Evolutionary conservation across 306 rosid genomes (phyloP).

Genomic region (Clitoria ternatea): DNA sequence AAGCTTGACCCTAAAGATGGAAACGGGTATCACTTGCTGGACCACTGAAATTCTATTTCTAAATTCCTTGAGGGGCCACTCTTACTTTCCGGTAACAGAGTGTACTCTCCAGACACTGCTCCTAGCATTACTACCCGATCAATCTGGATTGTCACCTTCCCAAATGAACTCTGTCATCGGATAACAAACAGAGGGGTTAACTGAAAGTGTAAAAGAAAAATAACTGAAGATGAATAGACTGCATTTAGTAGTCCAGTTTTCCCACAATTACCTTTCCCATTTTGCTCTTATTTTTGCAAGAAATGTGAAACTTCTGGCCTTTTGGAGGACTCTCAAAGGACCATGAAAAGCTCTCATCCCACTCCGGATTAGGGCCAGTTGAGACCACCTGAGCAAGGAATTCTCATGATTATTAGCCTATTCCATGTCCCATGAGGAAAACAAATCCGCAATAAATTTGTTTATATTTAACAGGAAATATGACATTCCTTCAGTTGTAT

Average conservation of each 20-base stretch:
- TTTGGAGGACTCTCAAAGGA: slow-evolving; percentile 99
- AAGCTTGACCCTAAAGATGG: slow-evolving; percentile 15
- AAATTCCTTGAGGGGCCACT: slow-evolving; percentile 86
- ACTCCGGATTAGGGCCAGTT: slow-evolving; percentile 92
- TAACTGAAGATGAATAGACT: background rate
- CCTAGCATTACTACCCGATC: slow-evolving; percentile 97
- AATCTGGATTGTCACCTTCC: slow-evolving; percentile 96
- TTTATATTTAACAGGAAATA: slow-evolving; percentile 2
- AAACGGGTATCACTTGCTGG: slow-evolving; percentile 57
- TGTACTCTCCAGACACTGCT: slow-evolving; percentile 92
- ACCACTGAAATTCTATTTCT: slow-evolving; percentile 99
- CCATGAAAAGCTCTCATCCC: slow-evolving; percentile 98
- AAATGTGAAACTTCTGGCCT: slow-evolving; percentile 98
- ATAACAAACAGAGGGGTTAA: slow-evolving; percentile 20
- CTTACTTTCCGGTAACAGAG: slow-evolving; percentile 87
- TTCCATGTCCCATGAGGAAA: background rate
- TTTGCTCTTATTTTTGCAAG: slow-evolving; percentile 99
- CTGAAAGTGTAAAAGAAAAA: background rate
- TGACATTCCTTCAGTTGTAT: background rate
- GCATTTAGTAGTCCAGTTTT: slow-evolving; percentile 2
- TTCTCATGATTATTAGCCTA: slow-evolving; percentile 19
- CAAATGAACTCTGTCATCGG: slow-evolving; percentile 79
- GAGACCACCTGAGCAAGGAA: slow-evolving; percentile 68
- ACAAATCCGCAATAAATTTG: background rate
- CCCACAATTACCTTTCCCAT: slow-evolving; percentile 77